phyloP scores from a whole-genome alignment of 2,329 filamentous ascomycete genomes.

The Fusarium graminum region DNA sequence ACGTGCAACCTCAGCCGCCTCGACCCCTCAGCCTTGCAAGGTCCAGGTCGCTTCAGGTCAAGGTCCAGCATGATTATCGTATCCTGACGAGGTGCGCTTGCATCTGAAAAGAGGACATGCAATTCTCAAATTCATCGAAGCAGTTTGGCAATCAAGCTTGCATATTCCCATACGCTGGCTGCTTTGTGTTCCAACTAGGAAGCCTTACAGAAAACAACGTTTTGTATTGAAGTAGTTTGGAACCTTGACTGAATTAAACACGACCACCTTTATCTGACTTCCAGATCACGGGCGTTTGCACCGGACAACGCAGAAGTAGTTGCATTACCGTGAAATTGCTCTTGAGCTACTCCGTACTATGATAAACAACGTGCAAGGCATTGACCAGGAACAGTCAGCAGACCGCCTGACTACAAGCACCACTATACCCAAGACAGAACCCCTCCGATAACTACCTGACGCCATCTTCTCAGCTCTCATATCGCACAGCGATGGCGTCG shows the following conservation, averaged over 20 bases:
- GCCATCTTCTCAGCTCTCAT: slow-evolving; percentile 18
- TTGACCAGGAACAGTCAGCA: neutral
- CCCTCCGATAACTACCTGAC: slow-evolving; percentile 7
- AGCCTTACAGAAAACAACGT: too few species aligned
- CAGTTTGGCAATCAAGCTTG: too few species aligned
- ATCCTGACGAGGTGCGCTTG: neutral
- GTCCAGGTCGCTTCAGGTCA: neutral
- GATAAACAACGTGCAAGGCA: neutral
- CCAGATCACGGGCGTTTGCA: too few species aligned
- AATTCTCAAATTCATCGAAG: neutral
- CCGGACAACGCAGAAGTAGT: neutral
- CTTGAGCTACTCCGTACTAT: neutral
- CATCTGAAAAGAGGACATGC: neutral
- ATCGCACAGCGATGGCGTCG: slow-evolving; percentile 5
- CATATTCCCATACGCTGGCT: too few species aligned
- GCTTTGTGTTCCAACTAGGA: too few species aligned
- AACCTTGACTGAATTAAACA: too few species aligned
- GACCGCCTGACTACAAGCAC: neutral
- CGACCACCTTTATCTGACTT: too few species aligned
- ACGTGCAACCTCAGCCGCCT: slow-evolving; percentile 42
- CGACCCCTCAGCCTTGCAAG: slow-evolving; percentile 23
- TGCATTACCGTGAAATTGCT: neutral
- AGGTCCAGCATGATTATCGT: too few species aligned
- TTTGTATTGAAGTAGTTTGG: too few species aligned
- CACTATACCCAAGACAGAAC: neutral